phyloP scores from a whole-genome alignment of 1,139 yeast species.

The Candida gigantensis region DNA sequence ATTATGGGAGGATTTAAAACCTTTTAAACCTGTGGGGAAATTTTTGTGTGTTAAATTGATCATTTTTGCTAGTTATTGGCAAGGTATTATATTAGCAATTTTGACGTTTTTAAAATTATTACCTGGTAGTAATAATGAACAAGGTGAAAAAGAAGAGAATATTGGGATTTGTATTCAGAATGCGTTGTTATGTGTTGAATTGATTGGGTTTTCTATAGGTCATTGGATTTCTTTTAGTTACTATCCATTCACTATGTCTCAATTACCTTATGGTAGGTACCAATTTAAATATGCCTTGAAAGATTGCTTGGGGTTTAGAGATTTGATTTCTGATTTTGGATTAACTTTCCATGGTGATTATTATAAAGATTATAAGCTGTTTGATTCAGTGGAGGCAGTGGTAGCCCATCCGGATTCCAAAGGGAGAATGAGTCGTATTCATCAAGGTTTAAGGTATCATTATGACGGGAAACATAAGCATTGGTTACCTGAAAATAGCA shows the following conservation, averaged over 20 bases:
- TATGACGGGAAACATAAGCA: constrained; percentile 79
- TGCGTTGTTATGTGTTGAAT: constrained; percentile 77
- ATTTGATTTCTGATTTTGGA: constrained; percentile 74
- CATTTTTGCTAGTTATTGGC: constrained; percentile 97
- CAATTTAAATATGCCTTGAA: constrained; percentile 61
- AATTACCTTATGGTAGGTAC: constrained; percentile 69
- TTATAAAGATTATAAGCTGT: constrained; percentile 74
- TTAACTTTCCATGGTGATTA: constrained; percentile 71
- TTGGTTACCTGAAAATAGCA: constrained; percentile 63
- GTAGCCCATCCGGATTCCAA: constrained; percentile 68
- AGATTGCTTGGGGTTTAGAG: constrained; percentile 77
- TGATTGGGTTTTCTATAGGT: constrained; percentile 81
- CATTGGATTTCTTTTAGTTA: constrained; percentile 88
- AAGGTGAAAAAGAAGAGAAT: constrained; percentile 31
- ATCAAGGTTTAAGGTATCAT: constrained; percentile 81
- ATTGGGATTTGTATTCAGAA: constrained; percentile 69
- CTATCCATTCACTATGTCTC: constrained; percentile 62
- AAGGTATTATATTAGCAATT: constrained; percentile 71
- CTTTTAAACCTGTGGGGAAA: constrained; percentile 88
- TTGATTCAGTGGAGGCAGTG: constrained; percentile 76
- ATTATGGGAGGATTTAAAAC: constrained; percentile 69
- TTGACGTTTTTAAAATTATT: constrained; percentile 58
- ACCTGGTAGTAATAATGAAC: constrained; percentile 25
- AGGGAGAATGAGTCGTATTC: constrained; percentile 70
- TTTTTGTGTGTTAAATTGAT: constrained; percentile 90